Conservation (phyloP, 768 basidiomycete genomes). For the Trametes punicea region DNA sequence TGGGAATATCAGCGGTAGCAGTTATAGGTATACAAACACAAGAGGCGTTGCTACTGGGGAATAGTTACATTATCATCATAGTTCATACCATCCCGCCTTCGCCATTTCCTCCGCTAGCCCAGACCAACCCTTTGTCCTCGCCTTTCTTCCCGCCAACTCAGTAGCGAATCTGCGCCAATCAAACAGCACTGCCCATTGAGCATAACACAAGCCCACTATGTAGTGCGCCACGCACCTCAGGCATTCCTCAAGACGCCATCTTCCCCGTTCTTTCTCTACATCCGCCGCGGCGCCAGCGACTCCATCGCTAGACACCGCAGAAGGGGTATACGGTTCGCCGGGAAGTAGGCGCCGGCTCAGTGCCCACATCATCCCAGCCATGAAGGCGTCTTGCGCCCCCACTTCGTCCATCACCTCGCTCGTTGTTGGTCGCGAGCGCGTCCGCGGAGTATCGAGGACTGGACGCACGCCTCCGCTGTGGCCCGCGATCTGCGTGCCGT, state of each 20-base stretch:
- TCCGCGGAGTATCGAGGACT: background rate
- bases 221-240: constrained; percentile 47
- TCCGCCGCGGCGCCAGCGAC: constrained; percentile 26
- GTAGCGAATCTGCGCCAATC: constrained; percentile 68
- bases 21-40: no score
- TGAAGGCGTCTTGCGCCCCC: constrained; percentile 77
- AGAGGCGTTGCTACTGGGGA: no score
- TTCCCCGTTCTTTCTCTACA: constrained; percentile 32
- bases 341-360: constrained; percentile 69
- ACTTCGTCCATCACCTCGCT: constrained; percentile 61
- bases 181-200: background rate
- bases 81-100: constrained; percentile 72
- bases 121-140: constrained; percentile 56
- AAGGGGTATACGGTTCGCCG: constrained; percentile 69
- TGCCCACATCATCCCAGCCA: constrained; percentile 86
- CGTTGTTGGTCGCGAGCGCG: background rate
- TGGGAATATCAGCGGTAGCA: no score
- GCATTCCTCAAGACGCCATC: constrained; percentile 83
- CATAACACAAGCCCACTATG: background rate
- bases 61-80: background rate
- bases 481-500: constrained; percentile 54
- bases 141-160: constrained; percentile 76
- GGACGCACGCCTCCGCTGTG: constrained; percentile 1
- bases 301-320: constrained; percentile 14
- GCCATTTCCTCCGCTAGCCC: constrained; percentile 74